These are phyloP conservation scores for Teunomyces aglyptinius DNA, from an alignment of 805 yeast species.

Conservation along the genomic window DNA sequence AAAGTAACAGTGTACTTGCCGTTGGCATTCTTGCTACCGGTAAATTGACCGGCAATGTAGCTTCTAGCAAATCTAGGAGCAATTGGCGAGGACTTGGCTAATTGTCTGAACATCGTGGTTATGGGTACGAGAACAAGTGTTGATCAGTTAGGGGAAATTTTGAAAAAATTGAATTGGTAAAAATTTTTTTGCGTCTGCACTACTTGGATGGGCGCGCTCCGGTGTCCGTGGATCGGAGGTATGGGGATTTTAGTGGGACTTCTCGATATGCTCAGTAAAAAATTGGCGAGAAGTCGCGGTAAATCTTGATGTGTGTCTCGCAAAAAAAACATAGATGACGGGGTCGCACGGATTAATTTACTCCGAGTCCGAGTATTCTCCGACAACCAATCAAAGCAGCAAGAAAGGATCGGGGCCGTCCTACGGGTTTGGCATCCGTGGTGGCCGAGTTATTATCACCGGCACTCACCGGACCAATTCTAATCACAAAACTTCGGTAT, in stretches of 20 bases:
- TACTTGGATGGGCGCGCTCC: conserved; percentile 7
- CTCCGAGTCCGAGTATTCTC: neutral
- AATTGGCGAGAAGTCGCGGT: neutral
- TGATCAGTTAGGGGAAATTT: neutral
- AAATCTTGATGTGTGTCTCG: neutral
- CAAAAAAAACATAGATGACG: neutral
- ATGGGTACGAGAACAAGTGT: conserved; percentile 3
- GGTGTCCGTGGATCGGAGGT: conserved; percentile 2
- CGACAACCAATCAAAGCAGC: conserved; percentile 1
- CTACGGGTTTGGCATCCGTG: neutral
- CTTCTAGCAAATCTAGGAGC: conserved; percentile 27
- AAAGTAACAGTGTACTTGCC: conserved; percentile 93
- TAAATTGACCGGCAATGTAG: conserved; percentile 60
- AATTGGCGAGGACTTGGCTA: conserved; percentile 29
- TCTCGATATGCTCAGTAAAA: conserved; percentile 6
- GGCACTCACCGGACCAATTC: neutral
- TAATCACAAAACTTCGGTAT: neutral
- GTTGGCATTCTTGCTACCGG: conserved; percentile 61
- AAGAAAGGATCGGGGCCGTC: neutral
- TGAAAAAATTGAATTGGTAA: conserved; percentile 2
- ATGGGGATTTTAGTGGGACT: conserved; percentile 4
- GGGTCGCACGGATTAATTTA: neutral
- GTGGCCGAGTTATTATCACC: neutral
- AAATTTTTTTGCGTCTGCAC: conserved; percentile 12
- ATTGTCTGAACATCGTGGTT: conserved; percentile 34